Evolutionary conservation across 148 eudicot genomes (phyloP).

Genomic region (Bassia scoparia): DNA sequence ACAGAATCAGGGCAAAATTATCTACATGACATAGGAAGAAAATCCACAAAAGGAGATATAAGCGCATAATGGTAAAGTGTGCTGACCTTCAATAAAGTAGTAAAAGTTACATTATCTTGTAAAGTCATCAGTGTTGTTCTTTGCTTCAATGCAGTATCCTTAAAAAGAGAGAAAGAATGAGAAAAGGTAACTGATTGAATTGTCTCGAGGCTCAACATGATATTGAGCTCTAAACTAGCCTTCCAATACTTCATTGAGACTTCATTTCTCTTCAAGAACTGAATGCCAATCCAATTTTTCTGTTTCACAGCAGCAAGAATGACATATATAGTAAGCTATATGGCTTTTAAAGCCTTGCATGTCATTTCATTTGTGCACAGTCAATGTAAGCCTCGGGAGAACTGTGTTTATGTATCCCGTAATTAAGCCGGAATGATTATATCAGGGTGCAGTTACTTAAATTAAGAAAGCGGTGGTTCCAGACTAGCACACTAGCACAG

Average conservation of each 20-base stretch:
- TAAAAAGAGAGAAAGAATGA: slow-evolving; percentile 15
- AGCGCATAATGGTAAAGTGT: neutral
- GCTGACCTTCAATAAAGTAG: slow-evolving; percentile 59
- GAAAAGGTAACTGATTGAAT: slow-evolving; percentile 17
- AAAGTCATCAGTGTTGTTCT: slow-evolving; percentile 27
- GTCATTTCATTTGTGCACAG: slow-evolving; percentile 51
- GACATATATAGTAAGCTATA: slow-evolving; percentile 64
- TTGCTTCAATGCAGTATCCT: slow-evolving; percentile 47
- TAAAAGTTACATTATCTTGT: slow-evolving; percentile 57
- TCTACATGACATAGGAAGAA: neutral
- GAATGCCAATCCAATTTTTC: slow-evolving; percentile 47
- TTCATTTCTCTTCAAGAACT: slow-evolving; percentile 60
- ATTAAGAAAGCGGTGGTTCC: neutral
- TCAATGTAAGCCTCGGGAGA: slow-evolving; percentile 46
- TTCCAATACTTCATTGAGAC: slow-evolving; percentile 45
- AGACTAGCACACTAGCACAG: neutral
- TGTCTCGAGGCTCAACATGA: slow-evolving; percentile 16
- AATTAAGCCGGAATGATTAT: slow-evolving; percentile 4
- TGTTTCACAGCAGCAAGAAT: slow-evolving; percentile 54
- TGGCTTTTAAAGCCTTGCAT: slow-evolving; percentile 49
- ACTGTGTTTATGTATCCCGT: slow-evolving; percentile 58
- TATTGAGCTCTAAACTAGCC: slow-evolving; percentile 51
- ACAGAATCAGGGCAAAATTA: neutral
- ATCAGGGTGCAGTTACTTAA: neutral
- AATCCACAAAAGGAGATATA: neutral